Evolutionary conservation across 208 protist species (phyloP).

Genomic region (Acanthamoeba polyphaga): DNA sequence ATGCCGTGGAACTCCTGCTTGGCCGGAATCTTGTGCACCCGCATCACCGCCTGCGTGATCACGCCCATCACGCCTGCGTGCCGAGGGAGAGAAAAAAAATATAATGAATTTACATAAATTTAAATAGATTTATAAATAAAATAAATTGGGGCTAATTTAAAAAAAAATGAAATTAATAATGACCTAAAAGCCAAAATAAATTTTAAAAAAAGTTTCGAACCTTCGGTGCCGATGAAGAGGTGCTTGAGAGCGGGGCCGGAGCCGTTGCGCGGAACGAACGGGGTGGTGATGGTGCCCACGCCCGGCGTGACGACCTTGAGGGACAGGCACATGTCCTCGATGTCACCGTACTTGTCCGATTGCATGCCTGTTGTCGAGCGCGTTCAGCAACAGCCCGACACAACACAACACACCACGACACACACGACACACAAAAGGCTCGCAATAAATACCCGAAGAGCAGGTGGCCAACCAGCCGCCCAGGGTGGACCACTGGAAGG

Average conservation of each 20-base stretch:
- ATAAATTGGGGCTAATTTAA: background rate
- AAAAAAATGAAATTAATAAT: too few species aligned
- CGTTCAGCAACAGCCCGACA: background rate
- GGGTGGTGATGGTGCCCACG: slow-evolving; percentile 77
- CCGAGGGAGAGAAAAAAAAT: background rate
- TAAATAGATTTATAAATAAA: background rate
- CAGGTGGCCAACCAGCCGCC: slow-evolving; percentile 84
- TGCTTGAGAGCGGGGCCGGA: slow-evolving; percentile 83
- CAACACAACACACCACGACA: background rate
- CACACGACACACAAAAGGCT: background rate
- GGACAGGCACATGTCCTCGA: slow-evolving; percentile 81
- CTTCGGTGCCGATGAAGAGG: slow-evolving; percentile 81
- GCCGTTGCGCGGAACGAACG: slow-evolving; percentile 74
- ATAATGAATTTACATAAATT: background rate
- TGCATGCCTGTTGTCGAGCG: slow-evolving; percentile 21
- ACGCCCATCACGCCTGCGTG: slow-evolving; percentile 66
- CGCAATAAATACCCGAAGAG: slow-evolving; percentile 61
- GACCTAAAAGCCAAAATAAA: background rate
- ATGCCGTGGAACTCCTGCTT: slow-evolving; percentile 75
- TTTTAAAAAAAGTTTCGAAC: slow-evolving; percentile 44
- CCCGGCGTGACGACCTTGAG: slow-evolving; percentile 82
- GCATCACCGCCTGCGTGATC: slow-evolving; percentile 84
- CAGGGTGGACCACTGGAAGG: slow-evolving; percentile 83
- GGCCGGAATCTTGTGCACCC: slow-evolving; percentile 74
- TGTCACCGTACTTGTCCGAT: slow-evolving; percentile 80